Base-by-base conservation (phyloP, 495 filamentous ascomycete genomes). In the Delitschia confertaspora region DNA sequence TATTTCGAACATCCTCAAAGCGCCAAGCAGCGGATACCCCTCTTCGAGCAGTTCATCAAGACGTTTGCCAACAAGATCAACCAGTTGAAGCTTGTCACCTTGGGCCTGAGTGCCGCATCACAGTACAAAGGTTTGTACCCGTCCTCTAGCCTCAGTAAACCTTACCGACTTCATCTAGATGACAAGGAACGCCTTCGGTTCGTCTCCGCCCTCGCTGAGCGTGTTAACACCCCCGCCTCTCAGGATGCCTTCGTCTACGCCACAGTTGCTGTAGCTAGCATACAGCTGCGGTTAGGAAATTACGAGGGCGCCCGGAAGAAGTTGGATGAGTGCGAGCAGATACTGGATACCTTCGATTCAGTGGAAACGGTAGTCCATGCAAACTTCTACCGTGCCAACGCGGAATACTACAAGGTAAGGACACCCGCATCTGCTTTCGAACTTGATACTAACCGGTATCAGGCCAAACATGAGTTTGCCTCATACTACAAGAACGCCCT, bases 21-120 rank as follows among this genome's bases (percentile, higher is more conserved):
- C 65, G 81, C 75, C 29, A 72, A 77, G 30, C 86, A 93, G 65
- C 79, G 91, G 56, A 75, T 96, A 69, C 70, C 78, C 37, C 76
- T 96, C 63, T 99, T 88, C 73, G 83, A 89, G 65, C 80, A 75
- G 57, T 99, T 99, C 70, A 82, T 99, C 63, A 76, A 88, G 61
- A 89, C 82, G 65, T 99, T 99, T 60, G 82, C 86, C 44, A 86
- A 93, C 55, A 94, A 91, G 74, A 95, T 96, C 73, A 99, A 96
- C 69, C 88, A 95, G 69, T 78, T 96, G 31, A 94, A 94, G 72
- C 83, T 96, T 42, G 93, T 96, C 51, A 76, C 79, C 45, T 69
- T 99, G 39, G 93, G 87, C 4, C 71, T 96, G 60, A 79, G 80
- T 63, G 82, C 91, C 19, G 83, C 86, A 32, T 75, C 81, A 51